Evolutionary conservation across 2,329 filamentous ascomycete genomes (phyloP), one percentile per base, ranked within the genome.

Genomic region (Alternaria sp.): DNA sequence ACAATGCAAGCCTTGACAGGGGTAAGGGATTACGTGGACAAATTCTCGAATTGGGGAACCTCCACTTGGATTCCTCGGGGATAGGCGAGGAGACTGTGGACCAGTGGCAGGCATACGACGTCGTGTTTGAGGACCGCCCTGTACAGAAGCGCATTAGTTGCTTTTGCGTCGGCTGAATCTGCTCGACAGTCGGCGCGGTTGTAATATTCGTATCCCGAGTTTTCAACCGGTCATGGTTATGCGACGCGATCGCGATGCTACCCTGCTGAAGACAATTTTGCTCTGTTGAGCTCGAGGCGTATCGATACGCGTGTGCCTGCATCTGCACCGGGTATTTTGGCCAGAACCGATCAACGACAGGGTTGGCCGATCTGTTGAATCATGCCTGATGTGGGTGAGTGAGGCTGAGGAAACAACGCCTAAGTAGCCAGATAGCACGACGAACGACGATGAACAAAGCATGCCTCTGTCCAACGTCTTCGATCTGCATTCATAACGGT

Each of bases 281-380:
- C 36, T 34, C 26, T 55, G 51, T 61, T 56, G 54, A 54, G 56
- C 51, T 16, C 32, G 32, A 36, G 32, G 32, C 58, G 60, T 65
- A 69, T 69, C 63, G 62, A 71, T 65, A 66, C 56, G 56, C 28
- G 47, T 49, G 49, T 24, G 12, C 32, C 32, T 49, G 46, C 46
- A 38, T 30, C 22, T 47, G 46, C 36, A 28, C 55, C n/a, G 46
- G 49, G 48, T 48, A 51, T 16, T 36, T 32, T 61, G 62, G 65
- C 70, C 59, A 71, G 71, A 72, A 65, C 63, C 41, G 71, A 74
- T 74, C 65, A 54, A 59, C 70, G 38, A 7, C 61, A 60, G 48
- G 63, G 61, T 51, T 54, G 16, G 46, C 26, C 18, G 58, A 58
- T 49, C 54, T n/a, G 34, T 41, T 48, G 58, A 54, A 26, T 52